Conservation (phyloP, 2,329 filamentous ascomycete species). For the Aspergillus hortae region DNA sequence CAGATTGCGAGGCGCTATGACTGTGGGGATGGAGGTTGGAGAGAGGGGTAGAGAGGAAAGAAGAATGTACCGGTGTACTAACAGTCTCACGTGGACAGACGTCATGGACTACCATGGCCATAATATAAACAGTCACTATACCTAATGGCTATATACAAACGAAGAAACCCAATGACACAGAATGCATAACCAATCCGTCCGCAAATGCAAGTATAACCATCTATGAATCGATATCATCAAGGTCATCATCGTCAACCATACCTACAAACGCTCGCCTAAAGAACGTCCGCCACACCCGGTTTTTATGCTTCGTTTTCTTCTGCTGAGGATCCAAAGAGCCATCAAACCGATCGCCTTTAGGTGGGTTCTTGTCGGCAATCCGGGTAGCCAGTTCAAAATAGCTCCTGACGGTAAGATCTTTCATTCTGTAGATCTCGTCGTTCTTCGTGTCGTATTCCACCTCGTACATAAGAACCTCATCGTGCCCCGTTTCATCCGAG, state of each 20-base stretch:
- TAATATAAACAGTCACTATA: too few relatives aligned
- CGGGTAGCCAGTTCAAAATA: conserved; percentile 74
- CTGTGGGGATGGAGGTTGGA: too few relatives aligned
- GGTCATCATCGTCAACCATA: conserved; percentile 63
- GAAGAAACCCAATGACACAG: too few relatives aligned
- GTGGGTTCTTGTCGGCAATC: conserved; percentile 56
- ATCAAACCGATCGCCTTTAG: conserved; percentile 20
- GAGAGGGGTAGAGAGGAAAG: too few relatives aligned
- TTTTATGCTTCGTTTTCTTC: conserved; percentile 40
- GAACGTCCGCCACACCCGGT: conserved; percentile 75
- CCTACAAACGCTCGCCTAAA: conserved; percentile 75
- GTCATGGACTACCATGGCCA: too few relatives aligned
- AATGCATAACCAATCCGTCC: background rate
- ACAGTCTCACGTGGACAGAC: too few relatives aligned
- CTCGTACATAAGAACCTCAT: conserved; percentile 66
- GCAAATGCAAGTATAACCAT: conserved; percentile 1
- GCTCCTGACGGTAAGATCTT: conserved; percentile 80
- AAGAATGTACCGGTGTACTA: too few relatives aligned
- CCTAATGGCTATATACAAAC: too few relatives aligned
- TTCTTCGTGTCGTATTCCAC: conserved; percentile 82
- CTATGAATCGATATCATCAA: conserved; percentile 41
- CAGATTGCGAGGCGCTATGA: too few relatives aligned
- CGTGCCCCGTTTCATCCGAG: conserved; percentile 52
- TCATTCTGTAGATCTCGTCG: conserved; percentile 69
- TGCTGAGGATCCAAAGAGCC: conserved; percentile 20